Conservation (phyloP, 257 asterid genomes). For the Dorcoceras hygrometricum region DNA sequence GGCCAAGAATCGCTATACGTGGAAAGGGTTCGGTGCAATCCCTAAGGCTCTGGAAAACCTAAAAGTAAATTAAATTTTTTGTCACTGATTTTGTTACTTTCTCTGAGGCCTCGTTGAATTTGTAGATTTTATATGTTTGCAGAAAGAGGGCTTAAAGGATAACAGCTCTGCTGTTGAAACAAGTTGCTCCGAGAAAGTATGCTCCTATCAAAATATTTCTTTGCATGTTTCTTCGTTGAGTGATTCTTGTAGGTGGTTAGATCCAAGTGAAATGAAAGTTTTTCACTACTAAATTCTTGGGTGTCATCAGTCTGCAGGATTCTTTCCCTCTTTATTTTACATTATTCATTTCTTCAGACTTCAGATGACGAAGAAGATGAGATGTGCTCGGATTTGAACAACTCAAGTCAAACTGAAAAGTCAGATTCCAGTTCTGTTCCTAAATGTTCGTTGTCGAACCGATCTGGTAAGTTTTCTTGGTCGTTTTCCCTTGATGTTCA, state of each 20-base stretch:
- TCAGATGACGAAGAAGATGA: conserved; percentile 89
- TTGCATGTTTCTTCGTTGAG: not conserved
- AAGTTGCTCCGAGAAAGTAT: conserved; percentile 52
- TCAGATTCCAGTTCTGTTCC: conserved; percentile 40
- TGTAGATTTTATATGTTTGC: conserved; percentile 12
- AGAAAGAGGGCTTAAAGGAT: conserved; percentile 75
- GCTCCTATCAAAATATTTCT: conserved; percentile 21
- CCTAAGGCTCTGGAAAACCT: conserved; percentile 69
- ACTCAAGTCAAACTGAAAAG: conserved; percentile 48
- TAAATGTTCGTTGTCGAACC: conserved; percentile 35
- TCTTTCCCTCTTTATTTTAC: not conserved
- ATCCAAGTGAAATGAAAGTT: not conserved
- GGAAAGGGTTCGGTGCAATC: conserved; percentile 92
- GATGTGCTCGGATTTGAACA: conserved; percentile 40
- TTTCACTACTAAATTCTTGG: not conserved
- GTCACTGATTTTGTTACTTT: not conserved
- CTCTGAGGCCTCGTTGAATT: not conserved
- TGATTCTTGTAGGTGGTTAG: not conserved
- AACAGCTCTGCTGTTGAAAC: conserved; percentile 47
- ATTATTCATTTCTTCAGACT: conserved; percentile 30
- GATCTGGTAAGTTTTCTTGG: conserved; percentile 36
- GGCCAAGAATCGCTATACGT: conserved; percentile 79
- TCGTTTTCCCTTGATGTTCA: not conserved
- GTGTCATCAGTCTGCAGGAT: not conserved
- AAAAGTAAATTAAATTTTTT: conserved; percentile 48